Conservation (phyloP, 2,329 filamentous ascomycete species). For the Ceratocystis smalleyi region DNA sequence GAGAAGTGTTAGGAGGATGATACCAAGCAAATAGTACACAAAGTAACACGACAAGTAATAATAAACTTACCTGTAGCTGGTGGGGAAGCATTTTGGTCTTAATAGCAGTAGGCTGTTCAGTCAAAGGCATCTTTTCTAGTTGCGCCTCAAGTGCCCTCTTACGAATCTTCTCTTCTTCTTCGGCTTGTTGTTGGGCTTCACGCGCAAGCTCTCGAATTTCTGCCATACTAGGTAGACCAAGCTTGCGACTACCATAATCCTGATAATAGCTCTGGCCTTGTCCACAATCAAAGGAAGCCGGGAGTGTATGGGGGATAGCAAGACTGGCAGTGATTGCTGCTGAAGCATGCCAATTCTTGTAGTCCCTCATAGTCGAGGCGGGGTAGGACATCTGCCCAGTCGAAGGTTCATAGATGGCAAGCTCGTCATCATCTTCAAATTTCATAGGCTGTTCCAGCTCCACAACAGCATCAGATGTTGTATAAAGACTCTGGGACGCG, state of each 20-base stretch:
- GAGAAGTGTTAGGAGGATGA: constrained; percentile 17
- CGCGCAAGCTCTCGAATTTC: neutral
- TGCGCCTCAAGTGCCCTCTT: constrained; percentile 37
- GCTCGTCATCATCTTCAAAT: neutral
- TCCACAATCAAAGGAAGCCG: too few relatives aligned
- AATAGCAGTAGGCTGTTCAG: constrained; percentile 49
- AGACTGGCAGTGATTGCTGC: too few relatives aligned
- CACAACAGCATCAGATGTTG: too few relatives aligned
- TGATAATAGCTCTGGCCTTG: too few relatives aligned
- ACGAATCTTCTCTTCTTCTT: constrained; percentile 7
- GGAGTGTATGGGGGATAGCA: too few relatives aligned
- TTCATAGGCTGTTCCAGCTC: too few relatives aligned
- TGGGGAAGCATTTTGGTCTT: constrained; percentile 59
- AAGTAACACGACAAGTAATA: neutral
- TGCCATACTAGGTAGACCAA: neutral
- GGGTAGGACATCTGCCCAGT: too few relatives aligned
- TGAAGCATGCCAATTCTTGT: too few relatives aligned
- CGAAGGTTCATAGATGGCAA: neutral
- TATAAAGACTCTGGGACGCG: too few relatives aligned
- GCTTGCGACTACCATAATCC: too few relatives aligned
- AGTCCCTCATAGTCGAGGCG: too few relatives aligned
- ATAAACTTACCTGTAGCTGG: constrained; percentile 43
- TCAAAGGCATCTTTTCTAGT: constrained; percentile 56
- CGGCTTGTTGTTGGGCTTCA: neutral
- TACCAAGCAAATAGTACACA: neutral